Evolutionary conservation across 345 rosid genomes (phyloP), one percentile per base, ranked within the genome.

Genomic region (Reutealis trisperma): DNA sequence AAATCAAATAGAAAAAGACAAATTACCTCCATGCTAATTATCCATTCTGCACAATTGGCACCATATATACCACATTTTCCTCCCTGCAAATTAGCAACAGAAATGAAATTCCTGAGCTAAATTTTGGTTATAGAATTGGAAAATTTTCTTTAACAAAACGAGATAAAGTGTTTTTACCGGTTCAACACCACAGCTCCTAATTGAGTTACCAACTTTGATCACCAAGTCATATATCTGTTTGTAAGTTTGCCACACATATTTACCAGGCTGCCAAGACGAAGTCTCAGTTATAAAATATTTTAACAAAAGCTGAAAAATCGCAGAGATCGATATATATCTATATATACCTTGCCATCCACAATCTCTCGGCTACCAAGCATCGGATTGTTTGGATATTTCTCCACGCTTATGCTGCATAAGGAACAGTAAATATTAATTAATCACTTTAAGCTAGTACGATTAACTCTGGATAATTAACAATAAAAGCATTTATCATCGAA

Each of bases 11-110:
- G 13, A 32, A 18, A 63, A 74, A 64, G 25, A 18, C 21, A 54
- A 54, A 21, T 12, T 84, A 94, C 99, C 99, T 96, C 95, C 99
- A 96, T 94, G 87, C 99, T 92, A 41, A 94, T 90, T 67, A 96
- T 84, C 99, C 99, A 96, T 84, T 94, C 95, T 10, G 98, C 70
- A 55, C 86, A 88, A 63, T 96, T 96, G 77, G 93, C 90, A 32
- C 99, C 98, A 80, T 90, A 96, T 76, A 96, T 92, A 63, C 99
- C 99, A 80, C 98, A 96, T 80, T 88, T 92, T 1, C 79, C 94
- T 61, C 93, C 88, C 98, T 96, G 82, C 25, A 74, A 63, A 75
- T 73, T 37, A 63, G 41, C 71, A 80, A 64, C 16, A 77, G 2
- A 1, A 37, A 78, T 45, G 15, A 30, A 47, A 63, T 65, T 54